Evolutionary conservation across 2,329 filamentous ascomycete species (phyloP).

Genomic region (Lanzia echinophila): DNA sequence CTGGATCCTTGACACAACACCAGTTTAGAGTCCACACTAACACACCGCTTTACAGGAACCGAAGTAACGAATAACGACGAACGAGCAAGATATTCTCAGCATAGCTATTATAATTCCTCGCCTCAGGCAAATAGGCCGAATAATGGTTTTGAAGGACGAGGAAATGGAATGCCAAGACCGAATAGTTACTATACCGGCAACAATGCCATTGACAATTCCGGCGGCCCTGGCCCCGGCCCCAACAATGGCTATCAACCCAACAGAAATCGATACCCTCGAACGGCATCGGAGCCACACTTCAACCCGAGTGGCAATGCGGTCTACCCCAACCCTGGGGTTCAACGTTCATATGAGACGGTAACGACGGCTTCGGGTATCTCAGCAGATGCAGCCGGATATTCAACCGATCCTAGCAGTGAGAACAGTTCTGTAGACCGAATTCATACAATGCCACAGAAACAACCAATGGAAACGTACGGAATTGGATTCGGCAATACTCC

Average conservation of each 20-base stretch:
- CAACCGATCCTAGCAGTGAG: conserved; percentile 82
- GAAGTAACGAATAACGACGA: conserved; percentile 25
- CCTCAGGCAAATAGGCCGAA: conserved; percentile 23
- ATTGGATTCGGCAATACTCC: conserved; percentile 41
- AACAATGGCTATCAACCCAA: conserved; percentile 30
- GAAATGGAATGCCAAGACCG: conserved; percentile 35
- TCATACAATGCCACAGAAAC: conserved; percentile 45
- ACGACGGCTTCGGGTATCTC: conserved; percentile 66
- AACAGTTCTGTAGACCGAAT: conserved; percentile 84
- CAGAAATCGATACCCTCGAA: conserved; percentile 29
- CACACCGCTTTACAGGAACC: conserved; percentile 20
- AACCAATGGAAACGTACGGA: conserved; percentile 58
- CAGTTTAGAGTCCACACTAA: conserved; percentile 3
- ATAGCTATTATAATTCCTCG: conserved; percentile 28
- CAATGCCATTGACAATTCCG: conserved; percentile 15
- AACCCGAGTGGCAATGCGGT: conserved; percentile 22
- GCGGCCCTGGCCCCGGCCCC: conserved; percentile 21
- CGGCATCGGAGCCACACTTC: conserved; percentile 28
- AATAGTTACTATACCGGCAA: conserved; percentile 37
- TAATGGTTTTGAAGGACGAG: conserved; percentile 22
- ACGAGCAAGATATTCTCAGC: conserved; percentile 26
- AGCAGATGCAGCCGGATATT: conserved; percentile 69
- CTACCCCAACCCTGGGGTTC: conserved; percentile 25
- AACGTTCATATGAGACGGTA: conserved; percentile 72
- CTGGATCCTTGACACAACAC: conserved; percentile 1